Evolutionary conservation across 2,329 filamentous ascomycete species (phyloP).

Genomic region (Shiraia sp.): DNA sequence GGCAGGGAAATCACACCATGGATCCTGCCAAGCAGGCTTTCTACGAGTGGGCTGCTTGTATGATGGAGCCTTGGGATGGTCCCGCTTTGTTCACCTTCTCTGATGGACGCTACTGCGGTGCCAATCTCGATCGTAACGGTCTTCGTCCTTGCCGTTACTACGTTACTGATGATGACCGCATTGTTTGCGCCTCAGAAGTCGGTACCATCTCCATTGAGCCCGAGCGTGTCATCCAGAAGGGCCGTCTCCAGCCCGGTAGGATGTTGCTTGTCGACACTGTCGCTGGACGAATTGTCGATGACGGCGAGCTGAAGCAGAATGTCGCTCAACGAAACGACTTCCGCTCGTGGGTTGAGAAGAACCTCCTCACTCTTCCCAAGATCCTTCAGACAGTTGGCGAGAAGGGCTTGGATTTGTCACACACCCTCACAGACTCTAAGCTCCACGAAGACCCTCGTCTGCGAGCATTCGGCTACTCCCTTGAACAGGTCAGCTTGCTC

Average conservation of each 20-base stretch:
- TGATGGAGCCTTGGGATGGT: slow-evolving; percentile 99
- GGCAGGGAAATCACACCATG: slow-evolving; percentile 92
- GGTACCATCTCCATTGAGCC: slow-evolving; percentile 91
- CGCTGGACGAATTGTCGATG: slow-evolving; percentile 89
- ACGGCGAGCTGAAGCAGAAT: slow-evolving; percentile 85
- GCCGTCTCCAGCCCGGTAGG: slow-evolving; percentile 87
- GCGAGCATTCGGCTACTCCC: slow-evolving; percentile 88
- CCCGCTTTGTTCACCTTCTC: slow-evolving; percentile 96
- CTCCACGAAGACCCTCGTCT: slow-evolving; percentile 85
- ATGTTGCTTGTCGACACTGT: slow-evolving; percentile 96
- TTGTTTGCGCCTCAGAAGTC: slow-evolving; percentile 95
- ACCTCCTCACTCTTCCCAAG: slow-evolving; percentile 79
- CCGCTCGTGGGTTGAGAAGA: slow-evolving; percentile 81
- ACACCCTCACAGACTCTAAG: slow-evolving; percentile 67
- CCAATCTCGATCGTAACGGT: slow-evolving; percentile 94
- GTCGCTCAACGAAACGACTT: slow-evolving; percentile 89
- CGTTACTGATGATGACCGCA: slow-evolving; percentile 93
- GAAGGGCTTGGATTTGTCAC: slow-evolving; percentile 65
- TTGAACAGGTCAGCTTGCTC: slow-evolving; percentile 90
- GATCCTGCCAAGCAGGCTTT: slow-evolving; percentile 95
- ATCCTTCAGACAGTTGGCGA: slow-evolving; percentile 66
- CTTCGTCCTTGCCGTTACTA: slow-evolving; percentile 96
- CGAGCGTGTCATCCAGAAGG: slow-evolving; percentile 88
- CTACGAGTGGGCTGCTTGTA: slow-evolving; percentile 97
- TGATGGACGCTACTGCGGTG: slow-evolving; percentile 94